Conservation (phyloP, 2,329 filamentous ascomycete genomes). For the Xylaria sp. region DNA sequence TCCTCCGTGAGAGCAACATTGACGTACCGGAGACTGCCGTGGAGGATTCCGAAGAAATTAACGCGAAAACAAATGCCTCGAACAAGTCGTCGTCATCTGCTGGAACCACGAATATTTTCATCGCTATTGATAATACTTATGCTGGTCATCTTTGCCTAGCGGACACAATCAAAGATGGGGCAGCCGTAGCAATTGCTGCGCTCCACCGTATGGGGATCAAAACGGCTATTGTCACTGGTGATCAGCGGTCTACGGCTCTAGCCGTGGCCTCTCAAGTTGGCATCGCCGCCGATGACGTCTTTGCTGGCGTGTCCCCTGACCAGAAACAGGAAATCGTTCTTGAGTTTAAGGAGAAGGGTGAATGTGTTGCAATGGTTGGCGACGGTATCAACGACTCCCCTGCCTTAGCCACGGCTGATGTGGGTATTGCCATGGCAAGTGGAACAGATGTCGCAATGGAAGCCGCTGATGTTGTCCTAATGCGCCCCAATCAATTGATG, state of each 20-base stretch:
- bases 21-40: slow-evolving; percentile 72
- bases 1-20: slow-evolving; percentile 77
- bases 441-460: slow-evolving; percentile 99
- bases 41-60: slow-evolving; percentile 70
- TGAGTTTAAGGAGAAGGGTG: slow-evolving; percentile 77
- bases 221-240: slow-evolving; percentile 92
- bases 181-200: slow-evolving; percentile 81
- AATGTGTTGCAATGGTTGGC: slow-evolving; percentile 94
- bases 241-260: slow-evolving; percentile 84
- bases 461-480: slow-evolving; percentile 94
- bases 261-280: slow-evolving; percentile 86
- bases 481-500: slow-evolving; percentile 91
- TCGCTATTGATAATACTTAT: slow-evolving; percentile 85
- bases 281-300: slow-evolving; percentile 79
- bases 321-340: slow-evolving; percentile 90
- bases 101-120: slow-evolving; percentile 90
- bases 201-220: slow-evolving; percentile 86
- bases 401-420: slow-evolving; percentile 88
- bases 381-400: slow-evolving; percentile 99
- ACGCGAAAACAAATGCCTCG: slow-evolving; percentile 56
- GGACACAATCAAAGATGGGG: slow-evolving; percentile 91
- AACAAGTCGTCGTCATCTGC: slow-evolving; percentile 54
- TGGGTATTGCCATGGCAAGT: slow-evolving; percentile 91
- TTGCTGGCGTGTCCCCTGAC: slow-evolving; percentile 87
- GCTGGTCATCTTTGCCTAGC: slow-evolving; percentile 85